These are phyloP conservation scores for Stellera chamaejasme DNA, from an alignment of 345 rosid genomes.

Conservation along the genomic window DNA sequence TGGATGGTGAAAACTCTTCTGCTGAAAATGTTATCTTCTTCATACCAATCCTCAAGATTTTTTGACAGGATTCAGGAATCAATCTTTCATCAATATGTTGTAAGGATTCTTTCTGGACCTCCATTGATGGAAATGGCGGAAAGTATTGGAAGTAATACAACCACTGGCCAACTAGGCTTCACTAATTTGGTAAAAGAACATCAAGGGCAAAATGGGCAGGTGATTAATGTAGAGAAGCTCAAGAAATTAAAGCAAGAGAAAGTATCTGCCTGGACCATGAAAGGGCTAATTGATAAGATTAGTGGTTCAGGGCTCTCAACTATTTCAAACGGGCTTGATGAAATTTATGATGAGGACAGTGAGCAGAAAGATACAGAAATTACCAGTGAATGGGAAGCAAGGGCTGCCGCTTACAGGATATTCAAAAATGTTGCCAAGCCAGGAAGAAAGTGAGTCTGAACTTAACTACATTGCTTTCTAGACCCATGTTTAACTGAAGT, in stretches of 20 bases:
- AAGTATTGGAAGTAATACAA: conserved; percentile 15
- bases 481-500: background rate
- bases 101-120: conserved; percentile 46
- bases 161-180: conserved; percentile 43
- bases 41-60: conserved; percentile 46
- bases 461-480: background rate
- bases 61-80: conserved; percentile 64
- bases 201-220: conserved; percentile 32
- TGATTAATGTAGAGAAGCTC: conserved; percentile 59
- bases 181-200: conserved; percentile 19
- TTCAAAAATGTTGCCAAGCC: conserved; percentile 57
- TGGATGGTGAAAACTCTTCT: conserved; percentile 47
- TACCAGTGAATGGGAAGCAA: conserved; percentile 64
- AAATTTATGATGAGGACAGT: conserved; percentile 32
- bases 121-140: conserved; percentile 49
- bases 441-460: conserved; percentile 29
- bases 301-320: conserved; percentile 41
- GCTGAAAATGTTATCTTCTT: conserved; percentile 44
- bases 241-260: conserved; percentile 51
- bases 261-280: conserved; percentile 74
- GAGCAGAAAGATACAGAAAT: conserved; percentile 43
- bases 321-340: conserved; percentile 30
- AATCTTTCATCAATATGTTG: conserved; percentile 50
- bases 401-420: conserved; percentile 50
- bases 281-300: conserved; percentile 44